Evolutionary conservation across 2,329 filamentous ascomycete genomes (phyloP).

Genomic region (Ilyonectria destructans): DNA sequence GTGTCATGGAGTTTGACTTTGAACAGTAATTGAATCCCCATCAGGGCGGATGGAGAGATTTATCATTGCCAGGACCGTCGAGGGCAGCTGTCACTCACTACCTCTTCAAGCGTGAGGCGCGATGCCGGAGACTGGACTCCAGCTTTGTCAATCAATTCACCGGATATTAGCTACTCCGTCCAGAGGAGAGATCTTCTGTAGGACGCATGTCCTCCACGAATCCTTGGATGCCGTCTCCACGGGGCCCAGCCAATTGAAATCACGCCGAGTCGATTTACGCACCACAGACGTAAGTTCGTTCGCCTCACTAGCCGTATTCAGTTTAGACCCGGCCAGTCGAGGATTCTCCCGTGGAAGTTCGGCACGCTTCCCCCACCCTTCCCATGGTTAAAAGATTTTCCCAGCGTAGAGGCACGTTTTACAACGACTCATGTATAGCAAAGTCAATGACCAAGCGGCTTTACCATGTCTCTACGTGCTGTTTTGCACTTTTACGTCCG

Average conservation of each 20-base stretch:
- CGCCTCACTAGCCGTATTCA: not conserved
- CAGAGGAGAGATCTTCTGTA: no score
- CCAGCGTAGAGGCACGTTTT: conserved; percentile 11
- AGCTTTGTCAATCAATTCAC: no score
- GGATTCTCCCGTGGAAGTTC: conserved; percentile 6
- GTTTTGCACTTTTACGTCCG: conserved; percentile 5
- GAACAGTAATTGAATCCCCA: no score
- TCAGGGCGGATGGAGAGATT: no score
- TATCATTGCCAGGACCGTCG: no score
- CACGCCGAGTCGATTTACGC: not conserved
- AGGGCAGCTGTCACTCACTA: no score
- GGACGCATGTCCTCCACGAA: no score
- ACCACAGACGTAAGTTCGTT: not conserved
- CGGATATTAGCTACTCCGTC: no score
- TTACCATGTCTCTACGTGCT: not conserved
- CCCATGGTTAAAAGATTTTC: conserved; percentile 34
- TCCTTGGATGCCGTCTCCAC: not conserved
- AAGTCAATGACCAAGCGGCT: not conserved
- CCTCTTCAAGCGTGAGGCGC: no score
- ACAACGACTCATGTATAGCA: not conserved
- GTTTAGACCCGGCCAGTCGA: not conserved
- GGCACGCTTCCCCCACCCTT: conserved; percentile 5
- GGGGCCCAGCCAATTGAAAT: not conserved
- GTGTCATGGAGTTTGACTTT: no score
- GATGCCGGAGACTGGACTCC: no score